Evolutionary conservation across 768 basidiomycete genomes (phyloP).

Genomic region (Amanita exitialis): DNA sequence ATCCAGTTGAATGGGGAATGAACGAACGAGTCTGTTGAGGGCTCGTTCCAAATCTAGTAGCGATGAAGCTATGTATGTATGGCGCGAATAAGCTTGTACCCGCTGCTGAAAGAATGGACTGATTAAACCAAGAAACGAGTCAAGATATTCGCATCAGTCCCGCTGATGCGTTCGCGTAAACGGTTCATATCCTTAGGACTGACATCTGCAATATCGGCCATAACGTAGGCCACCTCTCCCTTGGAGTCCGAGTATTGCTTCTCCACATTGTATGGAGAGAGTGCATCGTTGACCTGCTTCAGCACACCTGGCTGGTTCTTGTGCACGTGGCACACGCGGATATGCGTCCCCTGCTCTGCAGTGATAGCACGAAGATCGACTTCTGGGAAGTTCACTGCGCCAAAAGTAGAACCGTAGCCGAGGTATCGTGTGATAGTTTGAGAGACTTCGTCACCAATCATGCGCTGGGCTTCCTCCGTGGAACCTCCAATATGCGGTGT

Average conservation of each 20-base stretch:
- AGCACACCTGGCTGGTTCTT: conserved; percentile 94
- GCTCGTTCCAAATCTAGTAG: conserved; percentile 14
- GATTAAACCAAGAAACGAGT: conserved; percentile 70
- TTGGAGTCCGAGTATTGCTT: conserved; percentile 99
- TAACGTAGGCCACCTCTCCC: conserved; percentile 86
- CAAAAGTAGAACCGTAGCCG: conserved; percentile 82
- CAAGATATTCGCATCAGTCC: conserved; percentile 79
- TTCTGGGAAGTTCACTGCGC: conserved; percentile 98
- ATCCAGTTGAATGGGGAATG: conserved; percentile 42
- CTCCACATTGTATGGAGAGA: conserved; percentile 95
- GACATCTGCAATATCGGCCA: conserved; percentile 94
- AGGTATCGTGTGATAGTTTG: conserved; percentile 81
- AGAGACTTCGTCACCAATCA: conserved; percentile 95
- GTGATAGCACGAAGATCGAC: conserved; percentile 92
- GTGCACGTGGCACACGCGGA: conserved; percentile 94
- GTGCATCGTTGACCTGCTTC: conserved; percentile 85
- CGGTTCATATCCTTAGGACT: conserved; percentile 69
- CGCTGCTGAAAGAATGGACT: background rate
- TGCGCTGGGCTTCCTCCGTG: conserved; percentile 95
- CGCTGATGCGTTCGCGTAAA: conserved; percentile 68
- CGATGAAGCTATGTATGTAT: conserved; percentile 14
- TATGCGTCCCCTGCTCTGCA: conserved; percentile 66
- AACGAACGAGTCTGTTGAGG: conserved; percentile 24
- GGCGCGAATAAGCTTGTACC: conserved; percentile 19
- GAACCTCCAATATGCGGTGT: conserved; percentile 99